Conservation (phyloP, 306 rosid genomes). For the Quercus alba region DNA sequence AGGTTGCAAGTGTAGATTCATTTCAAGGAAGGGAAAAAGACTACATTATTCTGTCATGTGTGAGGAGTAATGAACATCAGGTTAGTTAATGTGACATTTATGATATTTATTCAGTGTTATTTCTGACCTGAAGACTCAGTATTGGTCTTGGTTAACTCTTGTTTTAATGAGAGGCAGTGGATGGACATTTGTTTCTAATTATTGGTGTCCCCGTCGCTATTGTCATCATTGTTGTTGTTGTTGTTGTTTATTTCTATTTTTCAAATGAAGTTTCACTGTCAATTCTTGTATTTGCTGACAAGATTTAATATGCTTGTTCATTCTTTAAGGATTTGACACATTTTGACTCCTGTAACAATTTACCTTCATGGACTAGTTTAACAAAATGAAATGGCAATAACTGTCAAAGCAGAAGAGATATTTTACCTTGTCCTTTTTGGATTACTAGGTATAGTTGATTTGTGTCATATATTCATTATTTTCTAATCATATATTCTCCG, state of each 20-base stretch:
- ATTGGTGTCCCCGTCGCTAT: neutral
- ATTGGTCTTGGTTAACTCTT: neutral
- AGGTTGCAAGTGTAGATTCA: constrained; percentile 99
- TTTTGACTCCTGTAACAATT: neutral
- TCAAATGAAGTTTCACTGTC: neutral
- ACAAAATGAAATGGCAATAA: neutral
- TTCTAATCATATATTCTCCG: neutral
- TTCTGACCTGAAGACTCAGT: neutral
- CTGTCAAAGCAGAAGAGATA: neutral
- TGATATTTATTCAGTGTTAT: neutral
- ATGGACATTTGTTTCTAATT: neutral
- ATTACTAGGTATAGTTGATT: neutral
- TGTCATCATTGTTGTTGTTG: neutral
- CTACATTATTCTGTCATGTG: constrained; percentile 94
- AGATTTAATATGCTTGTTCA: neutral
- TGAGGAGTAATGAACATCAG: constrained; percentile 99
- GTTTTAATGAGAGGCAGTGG: neutral
- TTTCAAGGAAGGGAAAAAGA: constrained; percentile 99
- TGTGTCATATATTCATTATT: neutral
- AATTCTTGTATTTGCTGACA: neutral
- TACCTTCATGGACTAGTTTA: neutral
- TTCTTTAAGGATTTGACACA: neutral
- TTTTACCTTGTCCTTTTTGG: neutral
- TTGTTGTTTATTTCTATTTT: neutral
- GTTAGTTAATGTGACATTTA: constrained; percentile 39